A percentile compares a stretch with the other conserved stretches of the same genome.
These are phyloP conservation scores for Spergularia marina DNA, from an alignment of 148 eudicot species.

Conservation along the genomic window DNA sequence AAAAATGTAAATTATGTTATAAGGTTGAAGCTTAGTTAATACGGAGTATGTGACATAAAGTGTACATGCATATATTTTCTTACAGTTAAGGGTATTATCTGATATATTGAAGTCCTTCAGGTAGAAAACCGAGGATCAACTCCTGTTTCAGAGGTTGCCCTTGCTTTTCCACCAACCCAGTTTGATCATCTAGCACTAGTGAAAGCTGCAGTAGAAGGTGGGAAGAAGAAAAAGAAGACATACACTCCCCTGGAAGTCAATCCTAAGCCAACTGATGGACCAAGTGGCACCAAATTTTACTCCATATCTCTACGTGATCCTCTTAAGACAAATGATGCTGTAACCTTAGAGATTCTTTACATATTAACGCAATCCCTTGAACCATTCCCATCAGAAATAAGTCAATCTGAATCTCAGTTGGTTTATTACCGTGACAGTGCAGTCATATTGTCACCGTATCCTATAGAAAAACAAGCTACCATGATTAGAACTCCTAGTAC, in stretches of 20 bases:
- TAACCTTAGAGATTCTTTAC: slow-evolving; percentile 71
- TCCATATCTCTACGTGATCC: slow-evolving; percentile 52
- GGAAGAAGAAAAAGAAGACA: slow-evolving; percentile 77
- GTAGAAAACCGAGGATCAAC: slow-evolving; percentile 72
- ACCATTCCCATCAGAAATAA: slow-evolving; percentile 90
- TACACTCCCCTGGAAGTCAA: slow-evolving; percentile 68
- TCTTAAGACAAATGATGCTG: slow-evolving; percentile 51
- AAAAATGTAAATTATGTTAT: neutral
- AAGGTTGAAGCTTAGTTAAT: neutral
- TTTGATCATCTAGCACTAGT: slow-evolving; percentile 60
- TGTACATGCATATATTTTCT: neutral
- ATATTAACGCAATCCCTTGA: slow-evolving; percentile 83
- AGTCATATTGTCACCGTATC: slow-evolving; percentile 72
- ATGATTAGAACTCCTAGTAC: slow-evolving; percentile 66
- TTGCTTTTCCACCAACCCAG: slow-evolving; percentile 79
- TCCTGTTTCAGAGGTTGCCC: slow-evolving; percentile 70
- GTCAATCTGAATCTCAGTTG: slow-evolving; percentile 87
- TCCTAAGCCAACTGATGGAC: slow-evolving; percentile 68
- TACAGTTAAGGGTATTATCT: neutral
- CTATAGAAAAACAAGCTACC: slow-evolving; percentile 66
- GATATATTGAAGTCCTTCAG: slow-evolving; percentile 38
- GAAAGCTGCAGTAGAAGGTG: slow-evolving; percentile 58
- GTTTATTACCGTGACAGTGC: slow-evolving; percentile 97
- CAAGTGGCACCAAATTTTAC: slow-evolving; percentile 72
- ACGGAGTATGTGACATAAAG: too few relatives aligned